Evolutionary conservation across 805 yeast genomes (phyloP).

Genomic region (Yarrowia alimentaria): DNA sequence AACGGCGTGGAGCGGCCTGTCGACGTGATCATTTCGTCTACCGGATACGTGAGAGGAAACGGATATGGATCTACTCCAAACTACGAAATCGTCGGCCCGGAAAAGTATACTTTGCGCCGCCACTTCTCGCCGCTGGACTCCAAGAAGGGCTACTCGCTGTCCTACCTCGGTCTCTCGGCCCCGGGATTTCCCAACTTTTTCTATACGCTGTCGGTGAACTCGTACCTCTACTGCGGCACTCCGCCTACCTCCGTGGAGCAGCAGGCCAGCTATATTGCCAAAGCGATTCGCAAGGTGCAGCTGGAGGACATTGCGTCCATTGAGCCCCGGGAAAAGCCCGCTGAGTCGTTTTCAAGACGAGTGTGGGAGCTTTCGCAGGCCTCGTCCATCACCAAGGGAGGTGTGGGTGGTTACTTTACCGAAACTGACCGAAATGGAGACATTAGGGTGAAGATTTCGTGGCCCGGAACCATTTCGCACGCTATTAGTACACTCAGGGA

Average conservation of each 20-base stretch:
- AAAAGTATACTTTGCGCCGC: neutral
- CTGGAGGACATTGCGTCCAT: constrained; percentile 23
- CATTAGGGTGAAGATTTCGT: neutral
- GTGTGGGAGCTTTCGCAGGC: constrained; percentile 22
- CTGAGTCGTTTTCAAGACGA: constrained; percentile 6
- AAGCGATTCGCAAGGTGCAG: constrained; percentile 17
- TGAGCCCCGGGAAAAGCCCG: constrained; percentile 18
- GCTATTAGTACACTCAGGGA: constrained; percentile 7
- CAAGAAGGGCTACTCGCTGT: constrained; percentile 8
- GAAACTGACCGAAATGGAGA: constrained; percentile 10
- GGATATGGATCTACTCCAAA: constrained; percentile 18
- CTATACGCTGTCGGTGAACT: constrained; percentile 25
- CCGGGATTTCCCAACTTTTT: constrained; percentile 28
- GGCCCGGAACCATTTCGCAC: constrained; percentile 30
- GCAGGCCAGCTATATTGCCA: constrained; percentile 21
- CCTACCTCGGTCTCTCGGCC: constrained; percentile 25
- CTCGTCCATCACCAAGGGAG: neutral
- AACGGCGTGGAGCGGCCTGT: constrained; percentile 28
- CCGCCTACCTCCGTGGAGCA: constrained; percentile 7
- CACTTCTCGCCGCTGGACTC: constrained; percentile 16
- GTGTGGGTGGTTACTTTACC: constrained; percentile 8
- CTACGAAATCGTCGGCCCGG: constrained; percentile 6
- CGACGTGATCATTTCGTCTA: constrained; percentile 24
- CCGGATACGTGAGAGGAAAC: constrained; percentile 26
- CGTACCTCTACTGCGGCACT: constrained; percentile 26